These are phyloP conservation scores for Aspergillus avenaceus DNA, from an alignment of 495 filamentous ascomycete species.

Conservation along the genomic window DNA sequence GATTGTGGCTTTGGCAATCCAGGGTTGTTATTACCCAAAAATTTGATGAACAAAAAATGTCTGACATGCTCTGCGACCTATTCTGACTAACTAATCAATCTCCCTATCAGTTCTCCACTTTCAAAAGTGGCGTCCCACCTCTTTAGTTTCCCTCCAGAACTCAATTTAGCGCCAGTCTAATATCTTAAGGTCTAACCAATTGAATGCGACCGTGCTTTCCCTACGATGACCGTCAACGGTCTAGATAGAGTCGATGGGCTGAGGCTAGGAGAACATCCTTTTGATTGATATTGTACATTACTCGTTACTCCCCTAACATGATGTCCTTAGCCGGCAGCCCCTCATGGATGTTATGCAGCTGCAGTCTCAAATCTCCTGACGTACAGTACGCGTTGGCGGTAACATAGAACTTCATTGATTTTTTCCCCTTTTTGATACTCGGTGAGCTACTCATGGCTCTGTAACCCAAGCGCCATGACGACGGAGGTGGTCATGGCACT, in stretches of 20 bases:
- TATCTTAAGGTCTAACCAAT: neutral
- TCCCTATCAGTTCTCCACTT: neutral
- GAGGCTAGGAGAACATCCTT: neutral
- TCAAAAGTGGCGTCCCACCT: neutral
- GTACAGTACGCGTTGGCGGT: neutral
- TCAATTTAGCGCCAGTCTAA: neutral
- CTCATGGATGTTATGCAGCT: neutral
- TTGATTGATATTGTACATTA: neutral
- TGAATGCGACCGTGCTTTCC: neutral
- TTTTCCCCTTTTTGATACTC: neutral
- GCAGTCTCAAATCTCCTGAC: slow-evolving; percentile 1
- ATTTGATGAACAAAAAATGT: too few relatives aligned
- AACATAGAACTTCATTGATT: neutral
- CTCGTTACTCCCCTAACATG: neutral
- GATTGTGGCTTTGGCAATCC: neutral
- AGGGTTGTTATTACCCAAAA: too few relatives aligned
- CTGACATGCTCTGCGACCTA: neutral
- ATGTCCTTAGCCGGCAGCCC: neutral
- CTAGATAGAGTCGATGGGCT: neutral
- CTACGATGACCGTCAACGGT: neutral
- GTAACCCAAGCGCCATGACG: neutral
- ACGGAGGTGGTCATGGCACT: neutral
- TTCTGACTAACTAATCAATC: neutral
- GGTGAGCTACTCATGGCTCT: neutral
- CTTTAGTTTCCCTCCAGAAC: neutral